Base-by-base conservation (phyloP, 2,329 filamentous ascomycete species). In the Aureobasidium melanogenum region DNA sequence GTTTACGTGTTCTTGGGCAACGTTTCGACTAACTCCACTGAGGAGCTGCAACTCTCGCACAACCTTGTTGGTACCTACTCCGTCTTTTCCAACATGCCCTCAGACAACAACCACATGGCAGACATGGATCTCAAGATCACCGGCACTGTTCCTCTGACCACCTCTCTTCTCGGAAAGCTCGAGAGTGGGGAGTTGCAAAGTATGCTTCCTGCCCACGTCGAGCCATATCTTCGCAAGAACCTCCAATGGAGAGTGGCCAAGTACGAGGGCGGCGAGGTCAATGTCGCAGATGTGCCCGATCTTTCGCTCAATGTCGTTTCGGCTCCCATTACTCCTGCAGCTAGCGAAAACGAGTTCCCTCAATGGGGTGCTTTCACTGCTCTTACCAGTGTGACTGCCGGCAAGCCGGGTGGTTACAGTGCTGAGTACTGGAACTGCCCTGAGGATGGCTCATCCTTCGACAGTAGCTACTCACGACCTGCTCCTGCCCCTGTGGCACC, bases 1-100 rank as follows among this genome's bases (percentile, higher is more conserved):
- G 76, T 93, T 22, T 83, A 87, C 69, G 76, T 92, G 62, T 92
- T 91, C 73, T 69, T 91, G 1, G 88, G 85, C 0, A 70, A 78
- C 2, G 75, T 68, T 24, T 62, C 80, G 0, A 65, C 68, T 3
- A 75, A 84, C 41, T 67, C 76, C 1, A 69, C 77, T 0, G 69
- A 71, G 43, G 79, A 82, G 0, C 54, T 57, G 19, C 54, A 57
- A 38, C 39, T 57, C 41, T 34, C 54, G 15, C 68, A 73, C 1
- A 85, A 82, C 63, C 77, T 87, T 10, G 79, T 87, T 2, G 88
- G 88, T 2, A 82, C 82, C 0, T 80, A 87, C 65, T 82, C 80
- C 17, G 70, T 79, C 2, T 77, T 80, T 62, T 69, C 72, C 19
- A 71, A 69, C 34, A 51, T 70, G 41, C 64, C 66, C 0, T 63